A percentile compares a stretch with the other conserved stretches of the same genome.
These are phyloP conservation scores for Drosera spatulata DNA, from an alignment of 179 eudicot species.

Conservation along the genomic window DNA sequence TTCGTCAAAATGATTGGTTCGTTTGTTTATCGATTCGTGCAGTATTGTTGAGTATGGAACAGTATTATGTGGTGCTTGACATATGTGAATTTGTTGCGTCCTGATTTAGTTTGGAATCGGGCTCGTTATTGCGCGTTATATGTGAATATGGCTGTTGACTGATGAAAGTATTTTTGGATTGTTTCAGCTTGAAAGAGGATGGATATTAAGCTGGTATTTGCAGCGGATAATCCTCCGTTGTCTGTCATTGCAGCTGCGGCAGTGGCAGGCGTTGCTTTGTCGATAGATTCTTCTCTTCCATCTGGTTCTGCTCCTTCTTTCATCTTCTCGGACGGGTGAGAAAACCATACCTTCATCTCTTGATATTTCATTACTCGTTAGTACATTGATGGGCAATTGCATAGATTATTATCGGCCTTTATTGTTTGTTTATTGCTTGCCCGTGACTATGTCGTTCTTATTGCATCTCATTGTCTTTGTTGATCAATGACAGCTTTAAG, in stretches of 20 bases:
- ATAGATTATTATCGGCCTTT: background rate
- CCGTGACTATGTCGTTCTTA: too few species aligned
- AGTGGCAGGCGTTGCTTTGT: conserved; percentile 30
- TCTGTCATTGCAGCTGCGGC: conserved; percentile 55
- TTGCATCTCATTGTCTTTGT: too few species aligned
- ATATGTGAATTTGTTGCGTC: too few species aligned
- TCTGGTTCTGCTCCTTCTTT: conserved; percentile 49
- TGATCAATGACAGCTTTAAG: conserved; percentile 21
- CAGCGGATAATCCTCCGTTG: conserved; percentile 65
- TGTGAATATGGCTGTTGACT: too few species aligned
- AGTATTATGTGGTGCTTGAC: too few species aligned
- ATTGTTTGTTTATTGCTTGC: background rate
- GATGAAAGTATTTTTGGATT: too few species aligned
- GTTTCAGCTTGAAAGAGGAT: conserved; percentile 1
- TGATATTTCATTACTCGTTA: background rate
- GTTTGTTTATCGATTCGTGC: too few species aligned
- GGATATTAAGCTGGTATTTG: conserved; percentile 32
- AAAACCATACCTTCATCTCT: background rate
- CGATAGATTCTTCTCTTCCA: conserved; percentile 35
- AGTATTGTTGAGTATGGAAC: too few species aligned
- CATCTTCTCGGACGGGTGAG: conserved; percentile 47
- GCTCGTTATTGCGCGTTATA: too few species aligned
- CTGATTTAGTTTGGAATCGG: too few species aligned
- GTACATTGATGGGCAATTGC: background rate
- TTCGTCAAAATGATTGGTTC: too few species aligned